Evolutionary conservation across 2,329 filamentous ascomycete species (phyloP), one percentile per base, ranked within the genome.

Genomic region (Diaporthe eres): DNA sequence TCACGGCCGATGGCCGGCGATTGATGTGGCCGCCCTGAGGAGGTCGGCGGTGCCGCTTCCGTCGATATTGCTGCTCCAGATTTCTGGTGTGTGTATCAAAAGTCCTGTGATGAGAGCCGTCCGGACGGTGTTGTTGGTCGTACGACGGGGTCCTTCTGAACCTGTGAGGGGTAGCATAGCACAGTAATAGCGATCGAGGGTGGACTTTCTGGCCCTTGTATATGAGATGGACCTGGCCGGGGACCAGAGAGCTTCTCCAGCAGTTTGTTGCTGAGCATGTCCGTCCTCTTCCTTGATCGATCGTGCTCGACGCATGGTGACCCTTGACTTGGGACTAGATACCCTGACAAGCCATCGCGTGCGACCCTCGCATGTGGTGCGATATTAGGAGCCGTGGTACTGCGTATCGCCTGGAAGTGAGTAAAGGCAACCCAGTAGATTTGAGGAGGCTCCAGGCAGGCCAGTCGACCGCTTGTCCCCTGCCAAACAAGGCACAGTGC

Each of bases 281-380:
- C 63, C 19, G 31, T 51, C 28, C 10, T 67, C 42, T 67, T 67
- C 61, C 61, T 34, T 67, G 61, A 25, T 67, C 28, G 28, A 25
- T 37, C 12, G 65, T 55, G 13, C 65, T 39, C n/a, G 34, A 9
- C 34, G 47, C 65, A 68, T 68, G 65, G 65, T 68, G 47, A 28
- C 31, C 65, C 65, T 68, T 53, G 65, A 39, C n/a, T 5, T 68
- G 65, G 47, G 47, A 8, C 39, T 3, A 39, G 47, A 15, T 19
- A 47, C 65, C 65, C 65, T 68, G 65, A 68, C 65, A 53, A 37
- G 65, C 65, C 65, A 68, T 53, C 65, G 65, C 65, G 47, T 53
- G 47, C 65, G 44, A 68, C 65, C 65, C 65, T 68, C 65, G 65
- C 65, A 68, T 68, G 65, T 42, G 47, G 47, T 53, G 65, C 65